Evolutionary conservation across 148 eudicot species (phyloP).

Genomic region (Amaranthus palmeri): DNA sequence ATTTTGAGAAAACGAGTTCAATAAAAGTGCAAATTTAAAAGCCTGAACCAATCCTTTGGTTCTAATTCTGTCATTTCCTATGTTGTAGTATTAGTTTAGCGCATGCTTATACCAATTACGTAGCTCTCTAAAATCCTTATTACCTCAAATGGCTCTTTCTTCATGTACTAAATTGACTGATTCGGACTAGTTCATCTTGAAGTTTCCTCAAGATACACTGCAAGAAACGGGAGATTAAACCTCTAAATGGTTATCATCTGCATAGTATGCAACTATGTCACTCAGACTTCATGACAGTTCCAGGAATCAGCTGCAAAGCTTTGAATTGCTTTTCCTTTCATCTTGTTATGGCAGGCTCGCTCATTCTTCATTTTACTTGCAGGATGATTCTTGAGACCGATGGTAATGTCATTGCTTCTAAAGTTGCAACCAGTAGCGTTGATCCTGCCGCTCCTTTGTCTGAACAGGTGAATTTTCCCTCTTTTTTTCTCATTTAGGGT

Average conservation of each 20-base stretch:
- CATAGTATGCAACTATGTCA: background rate
- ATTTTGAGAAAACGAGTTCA: too few species aligned
- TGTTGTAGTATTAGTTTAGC: background rate
- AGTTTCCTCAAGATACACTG: background rate
- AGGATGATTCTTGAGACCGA: slow-evolving; percentile 98
- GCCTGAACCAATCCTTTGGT: background rate
- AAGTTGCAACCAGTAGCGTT: slow-evolving; percentile 69
- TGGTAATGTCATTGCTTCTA: slow-evolving; percentile 79
- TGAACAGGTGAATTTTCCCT: slow-evolving; percentile 56
- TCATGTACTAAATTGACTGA: background rate
- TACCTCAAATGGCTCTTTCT: background rate
- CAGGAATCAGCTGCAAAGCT: background rate
- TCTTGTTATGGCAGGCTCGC: background rate
- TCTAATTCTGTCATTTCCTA: background rate
- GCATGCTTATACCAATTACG: background rate
- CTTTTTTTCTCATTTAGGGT: background rate
- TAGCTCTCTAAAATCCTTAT: background rate
- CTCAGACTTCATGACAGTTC: background rate
- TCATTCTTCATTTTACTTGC: slow-evolving; percentile 14
- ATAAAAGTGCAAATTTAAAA: too few species aligned
- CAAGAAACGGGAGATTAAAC: background rate
- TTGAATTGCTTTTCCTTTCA: background rate
- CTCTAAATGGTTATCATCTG: background rate
- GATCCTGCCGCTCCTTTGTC: slow-evolving; percentile 93
- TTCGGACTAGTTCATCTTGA: background rate